Base-by-base conservation (phyloP, 2,329 filamentous ascomycete species). In the Ophiostoma perfectum region DNA sequence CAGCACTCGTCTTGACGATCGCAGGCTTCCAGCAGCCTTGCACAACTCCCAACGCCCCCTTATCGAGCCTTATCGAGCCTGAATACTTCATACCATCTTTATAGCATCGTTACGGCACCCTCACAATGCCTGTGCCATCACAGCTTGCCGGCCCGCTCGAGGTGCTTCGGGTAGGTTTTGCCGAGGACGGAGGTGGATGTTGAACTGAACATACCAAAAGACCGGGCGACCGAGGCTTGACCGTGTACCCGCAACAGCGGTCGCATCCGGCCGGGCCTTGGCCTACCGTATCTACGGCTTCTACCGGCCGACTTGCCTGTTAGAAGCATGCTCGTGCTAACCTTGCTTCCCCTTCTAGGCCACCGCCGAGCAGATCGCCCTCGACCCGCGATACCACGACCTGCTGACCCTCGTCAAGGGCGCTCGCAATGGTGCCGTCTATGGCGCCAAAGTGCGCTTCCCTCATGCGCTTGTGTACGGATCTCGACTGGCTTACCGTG, bases 391-490 rank as follows among this genome's bases (percentile, higher is more conserved):
- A 73, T 91, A 97, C 80, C 92, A 95, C 75, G 92, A 95, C 75
- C 78, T 93, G 68, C 86, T 99, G 71, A 87, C 91, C 69, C 84
- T 99, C 73, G 78, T 97, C 78, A 99, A 99, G 85, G 92, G 88
- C 75, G 90, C 95, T 73, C 92, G 95, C 80, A 99, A 98, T 87
- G 95, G 95, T 78, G 89, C 93, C 73, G 92, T 99, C 72, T 99
- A 99, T 80, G 95, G 95, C 70, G 88, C 91, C 75, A 98, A 98
- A 86, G 92, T 99, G 79, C 93, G 95, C 72, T 98, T 99, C 81
- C 95, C 95, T 72, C 95, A 99, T 81, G 95, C 95, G 70, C 85
- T 99, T 73, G 95, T 99, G 60, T 63, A 63, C 11, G 60, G 4
- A 2, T 16, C 39, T 6, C 8, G n/a, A 55, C 7, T 47, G 45